Conservation (phyloP, 2,329 filamentous ascomycete genomes). For the Fusarium lateritium region DNA sequence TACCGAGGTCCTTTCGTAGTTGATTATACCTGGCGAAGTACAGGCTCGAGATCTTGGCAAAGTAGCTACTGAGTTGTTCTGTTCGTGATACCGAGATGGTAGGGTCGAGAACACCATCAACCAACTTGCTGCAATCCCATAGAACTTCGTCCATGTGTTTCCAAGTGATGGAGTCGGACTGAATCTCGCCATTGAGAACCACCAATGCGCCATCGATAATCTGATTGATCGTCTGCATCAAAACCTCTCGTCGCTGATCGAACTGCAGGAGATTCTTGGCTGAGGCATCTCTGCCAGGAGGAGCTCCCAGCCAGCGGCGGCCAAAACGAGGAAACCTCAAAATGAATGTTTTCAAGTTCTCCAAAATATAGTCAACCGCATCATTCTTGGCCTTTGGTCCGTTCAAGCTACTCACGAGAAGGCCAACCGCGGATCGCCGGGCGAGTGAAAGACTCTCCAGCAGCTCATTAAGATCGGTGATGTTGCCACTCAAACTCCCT, state of each 20-base stretch:
- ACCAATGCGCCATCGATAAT: slow-evolving; percentile 74
- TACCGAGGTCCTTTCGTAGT: slow-evolving; percentile 61
- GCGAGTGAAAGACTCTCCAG: slow-evolving; percentile 69
- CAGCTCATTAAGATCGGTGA: slow-evolving; percentile 72
- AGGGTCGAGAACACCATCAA: slow-evolving; percentile 66
- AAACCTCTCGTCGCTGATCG: slow-evolving; percentile 70
- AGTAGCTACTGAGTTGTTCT: slow-evolving; percentile 62
- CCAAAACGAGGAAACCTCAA: slow-evolving; percentile 72
- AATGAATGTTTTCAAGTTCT: slow-evolving; percentile 69
- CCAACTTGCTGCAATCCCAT: slow-evolving; percentile 68
- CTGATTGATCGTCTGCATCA: slow-evolving; percentile 67
- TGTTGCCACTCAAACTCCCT: slow-evolving; percentile 71
- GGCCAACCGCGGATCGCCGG: slow-evolving; percentile 67
- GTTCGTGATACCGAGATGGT: slow-evolving; percentile 48
- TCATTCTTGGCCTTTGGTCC: slow-evolving; percentile 23
- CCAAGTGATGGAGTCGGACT: slow-evolving; percentile 65
- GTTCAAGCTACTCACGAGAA: slow-evolving; percentile 57
- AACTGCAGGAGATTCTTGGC: slow-evolving; percentile 73
- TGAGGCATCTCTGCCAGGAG: slow-evolving; percentile 64
- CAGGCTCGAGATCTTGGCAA: slow-evolving; percentile 78
- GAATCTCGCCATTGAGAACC: slow-evolving; percentile 67
- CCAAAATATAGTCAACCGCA: slow-evolving; percentile 44
- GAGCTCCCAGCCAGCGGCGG: slow-evolving; percentile 73
- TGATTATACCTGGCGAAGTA: slow-evolving; percentile 76
- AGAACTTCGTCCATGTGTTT: slow-evolving; percentile 70